A percentile compares a stretch with the other conserved stretches of the same genome.
Conservation (phyloP, 2,329 filamentous ascomycete species). For the Pseudogymnoascus sp. region DNA sequence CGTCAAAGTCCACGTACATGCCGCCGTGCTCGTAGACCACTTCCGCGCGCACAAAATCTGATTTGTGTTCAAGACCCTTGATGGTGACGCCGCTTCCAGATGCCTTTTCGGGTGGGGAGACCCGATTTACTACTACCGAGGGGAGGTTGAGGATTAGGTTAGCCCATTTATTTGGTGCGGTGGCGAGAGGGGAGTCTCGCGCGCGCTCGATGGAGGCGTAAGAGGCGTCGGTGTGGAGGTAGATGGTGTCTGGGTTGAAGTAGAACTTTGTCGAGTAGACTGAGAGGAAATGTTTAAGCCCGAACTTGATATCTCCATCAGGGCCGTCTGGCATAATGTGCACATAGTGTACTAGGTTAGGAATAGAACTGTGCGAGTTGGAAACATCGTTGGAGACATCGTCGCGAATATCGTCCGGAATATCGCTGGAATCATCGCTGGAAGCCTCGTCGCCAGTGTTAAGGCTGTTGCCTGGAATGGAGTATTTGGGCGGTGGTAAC, state of each 20-base stretch:
- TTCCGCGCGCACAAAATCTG: slow-evolving; percentile 16
- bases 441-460: no score
- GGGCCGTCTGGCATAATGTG: slow-evolving; percentile 1
- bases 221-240: slow-evolving; percentile 9
- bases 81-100: slow-evolving; percentile 1
- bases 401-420: no score
- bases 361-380: background rate
- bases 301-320: background rate
- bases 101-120: background rate
- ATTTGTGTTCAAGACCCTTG: slow-evolving; percentile 13
- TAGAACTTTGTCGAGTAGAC: slow-evolving; percentile 7
- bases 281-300: background rate
- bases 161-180: background rate
- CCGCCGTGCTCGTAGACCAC: slow-evolving; percentile 16
- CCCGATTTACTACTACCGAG: background rate
- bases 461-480: no score
- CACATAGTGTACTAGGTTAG: slow-evolving; percentile 12
- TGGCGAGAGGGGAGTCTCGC: background rate
- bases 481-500: no score
- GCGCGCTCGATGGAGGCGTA: background rate
- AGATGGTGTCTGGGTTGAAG: slow-evolving; percentile 6
- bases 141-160: background rate
- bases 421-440: no score
- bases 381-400: no score
- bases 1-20: slow-evolving; percentile 19